Percentiles rank a stretch among this genome's conserved stretches.
Evolutionary conservation across 805 yeast species (phyloP).

Genomic region (Saturnispora dispora): DNA sequence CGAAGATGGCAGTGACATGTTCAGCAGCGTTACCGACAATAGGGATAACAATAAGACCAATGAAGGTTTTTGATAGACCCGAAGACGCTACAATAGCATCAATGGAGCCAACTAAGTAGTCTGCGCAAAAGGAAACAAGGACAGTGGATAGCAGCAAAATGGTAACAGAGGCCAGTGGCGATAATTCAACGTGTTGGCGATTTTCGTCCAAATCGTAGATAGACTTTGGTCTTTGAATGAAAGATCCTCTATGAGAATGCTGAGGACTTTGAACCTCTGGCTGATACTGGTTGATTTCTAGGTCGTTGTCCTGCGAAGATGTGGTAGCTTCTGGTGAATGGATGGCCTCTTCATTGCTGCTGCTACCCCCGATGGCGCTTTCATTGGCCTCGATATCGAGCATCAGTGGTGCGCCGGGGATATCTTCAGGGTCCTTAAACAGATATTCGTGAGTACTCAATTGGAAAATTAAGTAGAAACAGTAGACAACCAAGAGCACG

Average conservation of each 20-base stretch:
- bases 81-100: constrained; percentile 78
- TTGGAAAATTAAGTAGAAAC: constrained; percentile 78
- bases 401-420: neutral
- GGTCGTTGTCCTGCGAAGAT: neutral
- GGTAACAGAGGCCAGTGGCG: constrained; percentile 44
- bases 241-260: constrained; percentile 19
- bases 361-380: neutral
- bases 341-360: neutral
- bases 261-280: neutral
- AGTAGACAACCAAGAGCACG: constrained; percentile 66
- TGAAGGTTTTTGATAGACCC: constrained; percentile 88
- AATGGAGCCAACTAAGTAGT: constrained; percentile 85
- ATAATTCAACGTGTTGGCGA: constrained; percentile 33
- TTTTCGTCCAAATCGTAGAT: constrained; percentile 22
- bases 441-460: constrained; percentile 73
- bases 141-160: constrained; percentile 60
- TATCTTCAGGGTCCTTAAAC: constrained; percentile 42
- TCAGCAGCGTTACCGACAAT: constrained; percentile 99
- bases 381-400: constrained; percentile 23
- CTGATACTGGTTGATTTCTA: neutral
- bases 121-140: constrained; percentile 84
- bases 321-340: neutral
- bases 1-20: constrained; percentile 93
- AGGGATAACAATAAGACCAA: constrained; percentile 88
- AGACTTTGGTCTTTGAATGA: constrained; percentile 24